These are phyloP conservation scores for Heliocybe sulcata DNA, from an alignment of 1,284 basidiomycete species.

Conservation along the genomic window DNA sequence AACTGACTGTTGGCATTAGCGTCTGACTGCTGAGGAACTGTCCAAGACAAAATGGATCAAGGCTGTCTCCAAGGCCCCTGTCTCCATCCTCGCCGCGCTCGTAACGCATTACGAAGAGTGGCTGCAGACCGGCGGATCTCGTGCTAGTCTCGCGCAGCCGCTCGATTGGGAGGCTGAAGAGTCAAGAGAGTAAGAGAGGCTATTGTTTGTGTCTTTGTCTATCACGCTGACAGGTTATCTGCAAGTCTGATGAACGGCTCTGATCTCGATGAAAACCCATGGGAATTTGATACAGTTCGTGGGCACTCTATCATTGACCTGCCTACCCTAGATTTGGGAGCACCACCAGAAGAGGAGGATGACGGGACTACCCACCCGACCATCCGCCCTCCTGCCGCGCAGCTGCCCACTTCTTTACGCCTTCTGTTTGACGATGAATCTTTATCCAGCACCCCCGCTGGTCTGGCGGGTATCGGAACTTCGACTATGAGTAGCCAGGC, in stretches of 20 bases:
- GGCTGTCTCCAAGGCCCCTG: constrained; percentile 58
- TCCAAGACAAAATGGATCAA: constrained; percentile 93
- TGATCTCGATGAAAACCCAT: constrained; percentile 39
- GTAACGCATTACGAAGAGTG: constrained; percentile 70
- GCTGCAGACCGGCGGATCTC: constrained; percentile 75
- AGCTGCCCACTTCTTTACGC: constrained; percentile 65
- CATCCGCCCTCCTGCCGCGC: constrained; percentile 36
- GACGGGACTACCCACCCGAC: constrained; percentile 30
- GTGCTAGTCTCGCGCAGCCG: constrained; percentile 73
- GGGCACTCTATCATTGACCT: constrained; percentile 26
- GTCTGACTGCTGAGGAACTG: constrained; percentile 87
- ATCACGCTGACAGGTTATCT: constrained; percentile 1
- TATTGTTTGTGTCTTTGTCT: constrained; percentile 1
- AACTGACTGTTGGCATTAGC: constrained; percentile 36
- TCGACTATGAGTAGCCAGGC: constrained; percentile 1
- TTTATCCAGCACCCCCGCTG: constrained; percentile 34
- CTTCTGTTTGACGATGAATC: constrained; percentile 56
- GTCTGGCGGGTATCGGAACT: constrained; percentile 20
- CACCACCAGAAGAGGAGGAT: constrained; percentile 13
- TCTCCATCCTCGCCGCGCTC: constrained; percentile 79
- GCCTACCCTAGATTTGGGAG: constrained; percentile 3
- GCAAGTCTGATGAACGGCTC: constrained; percentile 22
- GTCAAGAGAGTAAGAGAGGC: constrained; percentile 38
- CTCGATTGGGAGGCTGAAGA: constrained; percentile 67
- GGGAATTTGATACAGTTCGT: constrained; percentile 75